Evolutionary conservation across 768 basidiomycete species (phyloP).

Genomic region (Tylopilus subfusipes): DNA sequence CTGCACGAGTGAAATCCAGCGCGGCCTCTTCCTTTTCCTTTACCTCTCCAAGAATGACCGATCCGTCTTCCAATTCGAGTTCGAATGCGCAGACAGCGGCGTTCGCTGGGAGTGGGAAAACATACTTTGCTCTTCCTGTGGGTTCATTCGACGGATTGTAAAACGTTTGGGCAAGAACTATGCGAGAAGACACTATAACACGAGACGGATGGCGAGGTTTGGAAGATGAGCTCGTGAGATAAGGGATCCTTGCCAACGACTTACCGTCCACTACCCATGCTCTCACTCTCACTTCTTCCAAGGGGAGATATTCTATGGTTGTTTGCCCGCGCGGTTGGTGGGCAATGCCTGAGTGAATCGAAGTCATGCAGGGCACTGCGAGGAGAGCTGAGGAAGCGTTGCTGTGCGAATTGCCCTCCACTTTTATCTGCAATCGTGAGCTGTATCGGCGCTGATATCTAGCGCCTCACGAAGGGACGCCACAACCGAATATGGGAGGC

Average conservation of each 20-base stretch:
- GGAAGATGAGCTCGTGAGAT: slow-evolving; percentile 1
- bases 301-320: slow-evolving; percentile 32
- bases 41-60: slow-evolving; percentile 41
- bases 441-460: slow-evolving; percentile 3
- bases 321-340: slow-evolving; percentile 26
- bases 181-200: slow-evolving; percentile 40
- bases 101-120: slow-evolving; percentile 55
- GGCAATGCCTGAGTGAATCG: slow-evolving; percentile 27
- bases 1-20: slow-evolving; percentile 39
- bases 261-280: slow-evolving; percentile 45
- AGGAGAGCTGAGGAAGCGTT: background rate
- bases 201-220: background rate
- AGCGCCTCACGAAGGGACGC: slow-evolving; percentile 2
- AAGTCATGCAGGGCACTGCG: slow-evolving; percentile 14
- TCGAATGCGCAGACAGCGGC: slow-evolving; percentile 55
- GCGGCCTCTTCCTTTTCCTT: slow-evolving; percentile 47
- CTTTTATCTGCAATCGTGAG: slow-evolving; percentile 13
- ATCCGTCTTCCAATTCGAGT: slow-evolving; percentile 43
- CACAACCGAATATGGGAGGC: slow-evolving; percentile 7
- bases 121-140: slow-evolving; percentile 48
- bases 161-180: slow-evolving; percentile 41
- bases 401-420: slow-evolving; percentile 3
- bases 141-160: slow-evolving; percentile 35
- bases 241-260: background rate
- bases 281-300: slow-evolving; percentile 41